Evolutionary conservation across 768 basidiomycete genomes (phyloP).

Genomic region (Termitomyces sp.): DNA sequence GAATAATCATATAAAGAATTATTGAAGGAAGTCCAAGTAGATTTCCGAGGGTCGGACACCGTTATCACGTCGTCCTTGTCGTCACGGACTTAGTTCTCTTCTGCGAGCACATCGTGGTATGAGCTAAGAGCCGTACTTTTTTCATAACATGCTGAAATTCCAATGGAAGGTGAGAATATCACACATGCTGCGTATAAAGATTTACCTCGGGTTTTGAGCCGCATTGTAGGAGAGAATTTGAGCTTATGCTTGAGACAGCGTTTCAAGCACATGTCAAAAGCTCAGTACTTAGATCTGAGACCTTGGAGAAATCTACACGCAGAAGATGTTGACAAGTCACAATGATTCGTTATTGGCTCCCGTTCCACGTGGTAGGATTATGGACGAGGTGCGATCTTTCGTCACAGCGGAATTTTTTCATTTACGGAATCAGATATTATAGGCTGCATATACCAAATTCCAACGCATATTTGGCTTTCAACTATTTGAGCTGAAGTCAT

Average conservation of each 20-base stretch:
- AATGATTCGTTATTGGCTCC: background rate
- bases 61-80: background rate
- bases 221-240: too few species aligned
- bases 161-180: background rate
- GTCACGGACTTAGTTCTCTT: background rate
- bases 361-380: background rate
- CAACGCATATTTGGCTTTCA: background rate
- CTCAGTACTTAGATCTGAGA: too few species aligned
- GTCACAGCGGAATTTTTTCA: too few species aligned
- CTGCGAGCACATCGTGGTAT: background rate
- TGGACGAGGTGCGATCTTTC: too few species aligned
- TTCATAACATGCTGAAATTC: background rate
- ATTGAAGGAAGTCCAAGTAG: background rate
- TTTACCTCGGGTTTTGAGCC: background rate
- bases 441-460: background rate
- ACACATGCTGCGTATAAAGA: too few species aligned
- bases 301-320: background rate
- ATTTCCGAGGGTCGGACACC: background rate
- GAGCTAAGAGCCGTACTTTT: background rate
- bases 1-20: background rate
- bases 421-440: background rate
- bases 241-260: too few species aligned
- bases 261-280: too few species aligned
- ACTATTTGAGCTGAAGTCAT: background rate
- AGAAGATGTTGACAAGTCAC: too few species aligned